Conservation (phyloP, 2,329 filamentous ascomycete genomes). For the Rosellinia necatrix region DNA sequence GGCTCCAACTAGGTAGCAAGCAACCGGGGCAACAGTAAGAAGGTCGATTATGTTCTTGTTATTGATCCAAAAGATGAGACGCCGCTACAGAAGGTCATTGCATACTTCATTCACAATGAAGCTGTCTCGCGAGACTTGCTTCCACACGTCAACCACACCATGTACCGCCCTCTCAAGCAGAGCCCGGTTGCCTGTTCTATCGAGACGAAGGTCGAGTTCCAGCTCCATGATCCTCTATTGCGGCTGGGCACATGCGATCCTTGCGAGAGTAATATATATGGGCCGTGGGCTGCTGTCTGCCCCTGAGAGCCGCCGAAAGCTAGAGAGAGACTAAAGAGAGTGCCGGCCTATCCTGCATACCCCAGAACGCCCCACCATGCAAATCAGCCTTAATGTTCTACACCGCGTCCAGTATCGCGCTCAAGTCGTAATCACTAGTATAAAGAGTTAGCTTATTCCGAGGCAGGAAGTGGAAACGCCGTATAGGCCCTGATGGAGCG, state of each 20-base stretch:
- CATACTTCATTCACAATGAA: neutral
- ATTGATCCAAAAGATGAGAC: neutral
- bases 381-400: neutral
- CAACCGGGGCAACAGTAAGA: too few relatives aligned
- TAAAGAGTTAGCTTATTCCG: neutral
- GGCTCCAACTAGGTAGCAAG: too few relatives aligned
- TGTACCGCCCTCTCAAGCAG: neutral
- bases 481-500: neutral
- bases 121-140: neutral
- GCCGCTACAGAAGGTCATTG: neutral
- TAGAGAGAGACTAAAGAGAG: too few relatives aligned
- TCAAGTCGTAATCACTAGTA: neutral
- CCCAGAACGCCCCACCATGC: neutral
- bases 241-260: too few relatives aligned
- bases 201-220: neutral
- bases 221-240: neutral
- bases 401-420: neutral
- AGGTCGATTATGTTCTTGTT: constrained; percentile 5
- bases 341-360: too few relatives aligned
- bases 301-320: too few relatives aligned
- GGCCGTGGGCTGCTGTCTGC: too few relatives aligned
- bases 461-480: too few relatives aligned
- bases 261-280: too few relatives aligned
- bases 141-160: constrained; percentile 5
- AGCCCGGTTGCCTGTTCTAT: constrained; percentile 7